Base-by-base conservation (phyloP, 1,139 yeast species). In the Pichia sp. region DNA sequence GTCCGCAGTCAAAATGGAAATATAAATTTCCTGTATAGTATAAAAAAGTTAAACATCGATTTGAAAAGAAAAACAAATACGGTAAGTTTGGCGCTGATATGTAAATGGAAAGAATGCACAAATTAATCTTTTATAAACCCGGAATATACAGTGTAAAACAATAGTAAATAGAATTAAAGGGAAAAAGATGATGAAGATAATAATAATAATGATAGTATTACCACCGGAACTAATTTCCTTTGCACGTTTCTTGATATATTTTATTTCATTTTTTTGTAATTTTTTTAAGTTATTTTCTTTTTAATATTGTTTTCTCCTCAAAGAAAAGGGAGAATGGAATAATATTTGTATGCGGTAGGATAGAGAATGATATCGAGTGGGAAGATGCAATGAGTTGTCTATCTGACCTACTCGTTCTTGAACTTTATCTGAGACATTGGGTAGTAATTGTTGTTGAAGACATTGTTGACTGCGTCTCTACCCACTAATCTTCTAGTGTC, bases 391-490 rank as follows among this genome's bases (percentile, higher is more conserved):
- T 30, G 36, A 19, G 19, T n/a, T n/a, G 30, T 19, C 19, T 23
- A 8, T 10, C 23, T 50, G 38, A n/a, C 15, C 40, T 55, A 44
- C 26, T 56, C 62, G 45, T 59, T 55, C 31, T 58, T 59, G 53
- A 59, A 59, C 42, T 51, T 45, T 30, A 59, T 54, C 46, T 55
- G 51, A n/a, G 57, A 54, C 58, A 58, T 56, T 49, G 62, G 57
- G 40, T 51, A 58, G 40, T 59, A 59, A 53, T 59, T 59, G 29
- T 38, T 50, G 42, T 53, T 51, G 51, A 31, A 59, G n/a, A 58
- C 46, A 13, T 57, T 49, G 32, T 59, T 59, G 47, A 49, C 67
- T 3, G 85, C 79, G 15, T 74, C 76, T 54, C 70, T 63, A 40
- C 69, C 68, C 15, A 71, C 62, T 51, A 75, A 62, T 38, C 72